Conservation (phyloP, 257 asterid species). For the Linaria vulgaris region DNA sequence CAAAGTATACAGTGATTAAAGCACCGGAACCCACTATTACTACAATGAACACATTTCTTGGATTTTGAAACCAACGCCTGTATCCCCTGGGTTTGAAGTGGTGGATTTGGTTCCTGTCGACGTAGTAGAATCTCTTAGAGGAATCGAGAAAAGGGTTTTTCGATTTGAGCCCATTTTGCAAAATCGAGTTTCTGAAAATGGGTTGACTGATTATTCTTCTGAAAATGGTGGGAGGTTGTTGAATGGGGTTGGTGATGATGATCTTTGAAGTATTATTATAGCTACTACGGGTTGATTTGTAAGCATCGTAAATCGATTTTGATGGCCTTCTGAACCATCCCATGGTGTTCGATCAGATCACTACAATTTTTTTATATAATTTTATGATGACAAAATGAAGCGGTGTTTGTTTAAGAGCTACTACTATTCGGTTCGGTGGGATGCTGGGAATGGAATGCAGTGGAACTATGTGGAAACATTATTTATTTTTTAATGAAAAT, state of each 20-base stretch:
- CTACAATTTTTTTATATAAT: too few species aligned
- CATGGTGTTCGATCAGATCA: constrained; percentile 37
- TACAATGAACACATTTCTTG: constrained; percentile 38
- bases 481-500: too few species aligned
- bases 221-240: not conserved
- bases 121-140: constrained; percentile 71
- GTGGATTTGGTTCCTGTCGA: constrained; percentile 46
- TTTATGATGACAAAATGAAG: too few species aligned
- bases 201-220: constrained; percentile 36
- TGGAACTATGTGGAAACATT: not conserved
- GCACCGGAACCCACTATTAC: constrained; percentile 65
- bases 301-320: constrained; percentile 35
- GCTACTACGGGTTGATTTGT: constrained; percentile 42
- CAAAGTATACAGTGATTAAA: constrained; percentile 62
- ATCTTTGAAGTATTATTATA: constrained; percentile 6
- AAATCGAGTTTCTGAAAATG: constrained; percentile 39
- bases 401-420: too few species aligned
- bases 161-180: constrained; percentile 30
- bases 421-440: not conserved
- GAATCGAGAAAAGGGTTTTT: constrained; percentile 47
- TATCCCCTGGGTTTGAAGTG: constrained; percentile 82
- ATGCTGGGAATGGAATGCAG: not conserved
- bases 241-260: constrained; percentile 9
- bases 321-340: constrained; percentile 66
- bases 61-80: constrained; percentile 62